Base-by-base conservation (phyloP, 2,329 filamentous ascomycete species). In the Nemania sp. region DNA sequence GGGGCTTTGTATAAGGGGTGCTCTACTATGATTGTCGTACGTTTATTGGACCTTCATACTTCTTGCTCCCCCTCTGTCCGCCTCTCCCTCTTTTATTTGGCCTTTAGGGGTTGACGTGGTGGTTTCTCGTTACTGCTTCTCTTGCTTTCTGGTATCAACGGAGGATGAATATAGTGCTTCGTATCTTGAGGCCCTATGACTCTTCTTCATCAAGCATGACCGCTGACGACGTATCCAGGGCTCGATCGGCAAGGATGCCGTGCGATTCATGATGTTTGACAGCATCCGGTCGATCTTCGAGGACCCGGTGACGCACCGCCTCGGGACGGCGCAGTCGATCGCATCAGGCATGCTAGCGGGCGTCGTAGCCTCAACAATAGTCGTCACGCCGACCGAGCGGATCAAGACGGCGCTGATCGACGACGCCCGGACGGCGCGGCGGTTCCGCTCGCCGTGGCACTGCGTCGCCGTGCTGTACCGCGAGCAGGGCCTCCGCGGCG, bases 401-500 rank as follows among this genome's bases (percentile, higher is more conserved):
- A 83, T 88, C 72, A 88, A 88, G 71, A 88, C 86, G 0, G 85
- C 84, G 1, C 72, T 87, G 12, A 88, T 88, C 61, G 85, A 88
- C 69, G 85, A 88, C 67, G 84, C 72, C 35, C 65, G 65, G 15
- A 72, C 70, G 3, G 7, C 18, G n/a, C 67, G 52, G 9, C 70
- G 71, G 17, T 87, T 85, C 70, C 75, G 73, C 1, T 79, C 77
- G 4, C 78, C 82, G 0, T 64, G 77, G 37, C 83, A 87, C 67
- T 84, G 83, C 32, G 76, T 82, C 2, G 69, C 69, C 2, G 73
- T 79, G 0, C 77, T 88, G 1, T 73, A 81, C 62, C 73, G 74
- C 15, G 81, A 85, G 61, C 76, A 85, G 45, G 86, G 86, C 0
- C 67, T 84, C 10, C 67, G 65, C n/a, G 60, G 80, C 1, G 81